Evolutionary conservation across 345 rosid genomes (phyloP).

Genomic region (Psidium guajava): DNA sequence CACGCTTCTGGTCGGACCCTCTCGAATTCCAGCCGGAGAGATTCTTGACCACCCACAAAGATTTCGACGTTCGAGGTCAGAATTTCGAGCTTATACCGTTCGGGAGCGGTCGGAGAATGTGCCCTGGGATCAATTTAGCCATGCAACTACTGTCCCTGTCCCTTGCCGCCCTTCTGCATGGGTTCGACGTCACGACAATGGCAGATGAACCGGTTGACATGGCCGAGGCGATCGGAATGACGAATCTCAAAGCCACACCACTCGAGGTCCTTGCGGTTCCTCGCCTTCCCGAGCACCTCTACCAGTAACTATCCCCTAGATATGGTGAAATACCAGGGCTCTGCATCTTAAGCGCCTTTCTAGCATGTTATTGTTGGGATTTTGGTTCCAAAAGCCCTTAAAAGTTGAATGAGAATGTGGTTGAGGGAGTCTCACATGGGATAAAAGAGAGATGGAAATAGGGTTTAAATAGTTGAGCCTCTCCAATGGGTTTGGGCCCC

Average conservation of each 20-base stretch:
- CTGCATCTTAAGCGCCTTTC: no score
- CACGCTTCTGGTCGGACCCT: slow-evolving; percentile 19
- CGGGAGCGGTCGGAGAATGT: slow-evolving; percentile 24
- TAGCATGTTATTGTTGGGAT: no score
- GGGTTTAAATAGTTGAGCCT: no score
- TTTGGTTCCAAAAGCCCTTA: no score
- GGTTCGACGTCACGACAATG: slow-evolving; percentile 10
- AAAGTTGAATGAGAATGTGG: no score
- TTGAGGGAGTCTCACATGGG: no score
- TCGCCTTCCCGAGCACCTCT: background rate
- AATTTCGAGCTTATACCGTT: slow-evolving; percentile 26
- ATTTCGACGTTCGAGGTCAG: slow-evolving; percentile 18
- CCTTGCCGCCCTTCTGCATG: slow-evolving; percentile 20
- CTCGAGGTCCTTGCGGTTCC: slow-evolving; percentile 10
- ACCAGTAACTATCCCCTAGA: background rate
- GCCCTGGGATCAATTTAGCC: slow-evolving; percentile 26
- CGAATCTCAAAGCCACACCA: slow-evolving; percentile 17
- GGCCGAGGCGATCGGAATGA: slow-evolving; percentile 8
- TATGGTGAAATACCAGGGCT: background rate
- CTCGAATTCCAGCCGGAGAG: slow-evolving; percentile 23
- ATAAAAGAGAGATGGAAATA: no score
- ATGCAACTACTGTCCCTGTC: slow-evolving; percentile 16
- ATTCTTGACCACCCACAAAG: slow-evolving; percentile 17
- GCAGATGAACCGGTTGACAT: slow-evolving; percentile 15
- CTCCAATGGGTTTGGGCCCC: no score